phyloP scores from a whole-genome alignment of 768 basidiomycete species.

The Lactarius quietus region DNA sequence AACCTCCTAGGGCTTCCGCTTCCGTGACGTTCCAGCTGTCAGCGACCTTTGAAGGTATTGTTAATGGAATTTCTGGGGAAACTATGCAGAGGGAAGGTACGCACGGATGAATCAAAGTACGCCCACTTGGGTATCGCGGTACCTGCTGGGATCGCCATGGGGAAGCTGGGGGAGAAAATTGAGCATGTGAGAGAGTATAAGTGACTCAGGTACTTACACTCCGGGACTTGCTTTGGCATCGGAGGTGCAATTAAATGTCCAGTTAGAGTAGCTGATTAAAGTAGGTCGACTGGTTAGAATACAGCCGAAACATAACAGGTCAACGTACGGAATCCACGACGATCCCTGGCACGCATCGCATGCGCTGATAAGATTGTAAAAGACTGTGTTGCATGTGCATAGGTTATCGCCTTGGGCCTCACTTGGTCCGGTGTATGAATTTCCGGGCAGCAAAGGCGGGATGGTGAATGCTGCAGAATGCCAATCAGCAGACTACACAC shows the following conservation, averaged over 20 bases:
- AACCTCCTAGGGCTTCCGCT: constrained; percentile 2
- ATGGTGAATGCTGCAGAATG: constrained; percentile 3
- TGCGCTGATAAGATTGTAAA: constrained; percentile 30
- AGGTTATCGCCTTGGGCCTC: neutral
- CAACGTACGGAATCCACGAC: constrained; percentile 16
- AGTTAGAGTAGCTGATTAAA: constrained; percentile 18
- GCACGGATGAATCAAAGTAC: too few relatives aligned
- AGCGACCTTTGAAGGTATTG: neutral
- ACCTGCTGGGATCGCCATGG: too few relatives aligned
- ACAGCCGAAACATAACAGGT: neutral
- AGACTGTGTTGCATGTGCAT: constrained; percentile 31
- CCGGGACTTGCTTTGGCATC: neutral
- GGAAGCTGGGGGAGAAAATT: too few relatives aligned
- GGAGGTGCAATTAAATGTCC: constrained; percentile 18
- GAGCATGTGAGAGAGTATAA: constrained; percentile 28
- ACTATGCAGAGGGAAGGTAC: too few relatives aligned
- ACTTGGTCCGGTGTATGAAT: constrained; percentile 17
- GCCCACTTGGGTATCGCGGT: too few relatives aligned
- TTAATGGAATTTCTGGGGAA: neutral
- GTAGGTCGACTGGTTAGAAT: neutral
- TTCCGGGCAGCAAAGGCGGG: constrained; percentile 2
- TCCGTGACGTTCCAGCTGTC: constrained; percentile 11
- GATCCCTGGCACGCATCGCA: constrained; percentile 30
- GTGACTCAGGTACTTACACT: constrained; percentile 34
- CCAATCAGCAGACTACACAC: neutral